phyloP scores from a whole-genome alignment of 257 asterid genomes.

The Coffea eugenioides region DNA sequence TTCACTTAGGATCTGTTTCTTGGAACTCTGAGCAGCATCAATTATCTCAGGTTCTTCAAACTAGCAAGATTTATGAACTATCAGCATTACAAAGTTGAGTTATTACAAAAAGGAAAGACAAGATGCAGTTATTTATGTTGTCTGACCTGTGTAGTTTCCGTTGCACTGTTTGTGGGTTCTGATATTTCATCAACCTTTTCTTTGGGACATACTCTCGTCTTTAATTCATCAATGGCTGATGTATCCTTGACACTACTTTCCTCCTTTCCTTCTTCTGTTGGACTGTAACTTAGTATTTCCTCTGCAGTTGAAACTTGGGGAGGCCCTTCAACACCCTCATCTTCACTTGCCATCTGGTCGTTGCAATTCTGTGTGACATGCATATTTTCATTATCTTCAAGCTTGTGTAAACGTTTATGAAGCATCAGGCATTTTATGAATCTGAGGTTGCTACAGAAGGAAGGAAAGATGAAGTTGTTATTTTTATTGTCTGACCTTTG shows the following conservation, averaged over 20 bases:
- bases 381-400: not conserved
- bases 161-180: not conserved
- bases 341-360: not conserved
- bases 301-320: slow-evolving; percentile 1
- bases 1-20: slow-evolving; percentile 2
- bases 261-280: slow-evolving; percentile 8
- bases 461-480: not conserved
- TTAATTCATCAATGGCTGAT: slow-evolving; percentile 5
- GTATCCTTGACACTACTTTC: not conserved
- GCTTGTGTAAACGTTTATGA: not conserved
- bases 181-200: slow-evolving; percentile 6
- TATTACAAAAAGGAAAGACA: not conserved
- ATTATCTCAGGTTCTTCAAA: not conserved
- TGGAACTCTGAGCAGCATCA: not conserved
- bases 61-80: not conserved
- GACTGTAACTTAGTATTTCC: not conserved
- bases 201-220: slow-evolving; percentile 1
- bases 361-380: not conserved
- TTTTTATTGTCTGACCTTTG: not conserved
- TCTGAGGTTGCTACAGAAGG: not conserved
- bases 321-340: slow-evolving; percentile 2
- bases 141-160: slow-evolving; percentile 24
- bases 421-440: not conserved
- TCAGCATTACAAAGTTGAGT: slow-evolving; percentile 3
- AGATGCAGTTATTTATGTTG: not conserved